Percentiles rank a stretch among this genome's conserved stretches.
Evolutionary conservation across 1,284 basidiomycete genomes (phyloP).

Genomic region (Sanghuangporus weigelae): DNA sequence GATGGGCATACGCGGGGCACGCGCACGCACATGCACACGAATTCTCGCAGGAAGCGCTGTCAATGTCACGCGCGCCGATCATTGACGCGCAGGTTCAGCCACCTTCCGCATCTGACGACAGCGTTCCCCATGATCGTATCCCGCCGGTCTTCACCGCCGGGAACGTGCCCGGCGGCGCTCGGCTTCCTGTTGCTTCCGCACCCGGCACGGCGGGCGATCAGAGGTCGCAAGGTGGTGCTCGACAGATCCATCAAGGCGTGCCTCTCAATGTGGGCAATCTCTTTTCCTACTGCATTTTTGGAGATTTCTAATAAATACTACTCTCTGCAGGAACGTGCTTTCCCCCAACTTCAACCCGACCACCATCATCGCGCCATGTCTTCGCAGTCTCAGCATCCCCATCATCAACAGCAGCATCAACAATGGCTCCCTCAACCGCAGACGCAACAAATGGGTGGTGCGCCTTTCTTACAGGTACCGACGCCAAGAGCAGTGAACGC

Average conservation of each 20-base stretch:
- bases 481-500: constrained; percentile 1
- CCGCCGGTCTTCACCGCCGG: not conserved
- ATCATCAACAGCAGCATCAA: not conserved
- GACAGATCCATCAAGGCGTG: not conserved
- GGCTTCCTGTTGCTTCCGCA: not conserved
- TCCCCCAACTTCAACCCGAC: not conserved
- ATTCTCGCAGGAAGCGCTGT: constrained; percentile 4
- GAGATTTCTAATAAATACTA: not conserved
- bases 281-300: not conserved
- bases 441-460: not conserved
- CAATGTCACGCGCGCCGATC: constrained; percentile 5
- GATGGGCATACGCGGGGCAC: not conserved
- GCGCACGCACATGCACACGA: not conserved
- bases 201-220: not conserved
- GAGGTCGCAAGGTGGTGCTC: not conserved
- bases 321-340: not conserved
- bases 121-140: not conserved
- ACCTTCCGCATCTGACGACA: constrained; percentile 7
- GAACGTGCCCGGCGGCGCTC: constrained; percentile 1
- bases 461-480: not conserved
- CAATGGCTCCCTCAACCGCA: constrained; percentile 5
- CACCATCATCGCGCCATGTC: constrained; percentile 5
- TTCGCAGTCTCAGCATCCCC: not conserved
- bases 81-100: constrained; percentile 5
- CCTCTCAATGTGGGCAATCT: not conserved